Evolutionary conservation across 148 eudicot genomes (phyloP).

Genomic region (Camellia lanceoleosa): DNA sequence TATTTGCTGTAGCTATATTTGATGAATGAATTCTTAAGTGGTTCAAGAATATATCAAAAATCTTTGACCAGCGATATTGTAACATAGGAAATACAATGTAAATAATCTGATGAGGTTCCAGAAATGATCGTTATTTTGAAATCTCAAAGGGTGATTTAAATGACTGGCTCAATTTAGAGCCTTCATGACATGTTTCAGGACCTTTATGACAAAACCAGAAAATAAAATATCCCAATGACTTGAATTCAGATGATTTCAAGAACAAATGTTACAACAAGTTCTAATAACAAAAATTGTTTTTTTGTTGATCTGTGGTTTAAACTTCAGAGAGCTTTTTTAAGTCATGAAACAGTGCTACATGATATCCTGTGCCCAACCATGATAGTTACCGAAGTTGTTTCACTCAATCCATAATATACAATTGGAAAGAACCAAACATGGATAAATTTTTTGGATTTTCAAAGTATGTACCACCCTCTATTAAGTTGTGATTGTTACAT

Average conservation of each 20-base stretch:
- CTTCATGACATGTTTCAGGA: background rate
- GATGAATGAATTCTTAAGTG: background rate
- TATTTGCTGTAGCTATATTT: background rate
- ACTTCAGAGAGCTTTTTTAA: no score
- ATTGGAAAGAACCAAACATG: background rate
- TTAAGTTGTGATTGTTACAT: background rate
- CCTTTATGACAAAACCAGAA: background rate
- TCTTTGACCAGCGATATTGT: no score
- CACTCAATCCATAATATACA: background rate
- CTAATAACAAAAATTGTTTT: no score
- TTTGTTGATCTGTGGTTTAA: no score
- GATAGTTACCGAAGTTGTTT: no score
- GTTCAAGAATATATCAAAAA: background rate
- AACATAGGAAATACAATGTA: background rate
- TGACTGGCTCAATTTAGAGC: background rate
- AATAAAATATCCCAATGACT: background rate
- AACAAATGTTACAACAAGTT: no score
- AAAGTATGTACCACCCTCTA: no score
- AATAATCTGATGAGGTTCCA: background rate
- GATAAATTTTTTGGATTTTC: background rate
- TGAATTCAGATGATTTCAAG: background rate
- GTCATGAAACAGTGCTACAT: no score
- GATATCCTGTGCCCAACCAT: no score
- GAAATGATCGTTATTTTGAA: background rate
- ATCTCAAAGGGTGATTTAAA: background rate